These are phyloP conservation scores for Gigaspora rosea DNA, from an alignment of 192 early-diverging fungal species.

Conservation along the genomic window DNA sequence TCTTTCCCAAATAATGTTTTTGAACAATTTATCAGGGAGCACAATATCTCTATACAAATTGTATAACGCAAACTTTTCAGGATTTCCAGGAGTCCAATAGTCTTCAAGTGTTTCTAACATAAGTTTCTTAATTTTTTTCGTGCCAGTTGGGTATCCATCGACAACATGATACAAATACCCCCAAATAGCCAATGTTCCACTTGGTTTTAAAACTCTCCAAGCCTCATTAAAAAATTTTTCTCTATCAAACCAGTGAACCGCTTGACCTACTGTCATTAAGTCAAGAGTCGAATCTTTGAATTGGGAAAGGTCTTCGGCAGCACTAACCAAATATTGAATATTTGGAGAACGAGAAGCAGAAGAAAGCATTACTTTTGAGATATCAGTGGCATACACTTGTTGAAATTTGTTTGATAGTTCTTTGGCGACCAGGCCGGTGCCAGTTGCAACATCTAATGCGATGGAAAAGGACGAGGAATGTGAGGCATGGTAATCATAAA, in stretches of 20 bases:
- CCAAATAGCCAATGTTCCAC: slow-evolving; percentile 58
- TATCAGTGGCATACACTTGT: slow-evolving; percentile 51
- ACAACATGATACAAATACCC: slow-evolving; percentile 49
- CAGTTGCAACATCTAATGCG: slow-evolving; percentile 57
- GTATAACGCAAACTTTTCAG: slow-evolving; percentile 40
- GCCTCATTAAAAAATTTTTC: slow-evolving; percentile 56
- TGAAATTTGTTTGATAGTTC: slow-evolving; percentile 50
- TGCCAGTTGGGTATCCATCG: slow-evolving; percentile 41
- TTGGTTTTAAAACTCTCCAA: slow-evolving; percentile 61
- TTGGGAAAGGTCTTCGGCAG: slow-evolving; percentile 42
- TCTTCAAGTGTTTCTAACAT: slow-evolving; percentile 35
- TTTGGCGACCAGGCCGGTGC: slow-evolving; percentile 58
- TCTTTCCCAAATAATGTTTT: slow-evolving; percentile 38
- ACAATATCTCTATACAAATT: slow-evolving; percentile 48
- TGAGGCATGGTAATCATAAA: slow-evolving; percentile 49
- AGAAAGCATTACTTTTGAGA: slow-evolving; percentile 43
- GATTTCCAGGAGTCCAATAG: slow-evolving; percentile 48
- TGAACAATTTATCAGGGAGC: slow-evolving; percentile 47
- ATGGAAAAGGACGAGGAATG: slow-evolving; percentile 40
- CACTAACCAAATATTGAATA: slow-evolving; percentile 43
- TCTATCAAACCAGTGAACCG: slow-evolving; percentile 62
- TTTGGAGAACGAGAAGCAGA: slow-evolving; percentile 43
- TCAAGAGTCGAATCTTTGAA: slow-evolving; percentile 42
- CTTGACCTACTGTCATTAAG: slow-evolving; percentile 51
- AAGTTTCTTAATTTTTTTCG: slow-evolving; percentile 34